A percentile compares a stretch with the other conserved stretches of the same genome.
These are phyloP conservation scores for Wickerhamomyces strasburgensis DNA, from an alignment of 805 yeast species.

Conservation along the genomic window DNA sequence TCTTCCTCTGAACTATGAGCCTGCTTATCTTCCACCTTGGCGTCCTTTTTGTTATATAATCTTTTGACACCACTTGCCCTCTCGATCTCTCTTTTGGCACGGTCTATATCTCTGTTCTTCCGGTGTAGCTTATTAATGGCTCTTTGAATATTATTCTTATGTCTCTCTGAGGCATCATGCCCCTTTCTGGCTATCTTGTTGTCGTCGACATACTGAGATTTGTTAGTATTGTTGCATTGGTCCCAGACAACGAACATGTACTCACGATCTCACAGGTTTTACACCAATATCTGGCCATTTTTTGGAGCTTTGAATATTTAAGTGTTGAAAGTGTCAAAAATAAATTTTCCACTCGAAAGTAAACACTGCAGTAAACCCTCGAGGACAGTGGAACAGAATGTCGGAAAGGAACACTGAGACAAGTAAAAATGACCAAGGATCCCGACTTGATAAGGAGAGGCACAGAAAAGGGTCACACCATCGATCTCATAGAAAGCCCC, in stretches of 20 bases:
- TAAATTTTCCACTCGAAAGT: no score
- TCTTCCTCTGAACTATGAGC: constrained; percentile 2
- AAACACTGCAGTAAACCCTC: no score
- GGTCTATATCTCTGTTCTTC: constrained; percentile 19
- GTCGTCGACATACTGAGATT: constrained; percentile 33
- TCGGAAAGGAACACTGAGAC: no score
- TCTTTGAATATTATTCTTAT: constrained; percentile 21
- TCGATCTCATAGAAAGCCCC: no score
- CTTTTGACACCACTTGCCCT: constrained; percentile 7
- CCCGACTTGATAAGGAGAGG: no score
- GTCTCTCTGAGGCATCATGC: constrained; percentile 32
- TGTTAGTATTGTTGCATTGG: constrained; percentile 1
- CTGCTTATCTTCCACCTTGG: constrained; percentile 5
- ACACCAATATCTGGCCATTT: constrained; percentile 19
- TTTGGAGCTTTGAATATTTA: no score
- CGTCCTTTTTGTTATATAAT: constrained; percentile 1
- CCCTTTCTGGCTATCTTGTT: constrained; percentile 26
- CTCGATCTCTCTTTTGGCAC: constrained; percentile 15
- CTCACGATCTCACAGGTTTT: constrained; percentile 33
- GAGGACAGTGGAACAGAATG: no score
- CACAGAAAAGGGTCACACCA: constrained; percentile 1
- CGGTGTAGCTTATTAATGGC: constrained; percentile 25
- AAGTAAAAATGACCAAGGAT: no score
- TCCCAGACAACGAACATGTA: neutral
- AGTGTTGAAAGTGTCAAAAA: no score